Conservation (phyloP, 2,329 filamentous ascomycete genomes). For the Calycina herbarum region DNA sequence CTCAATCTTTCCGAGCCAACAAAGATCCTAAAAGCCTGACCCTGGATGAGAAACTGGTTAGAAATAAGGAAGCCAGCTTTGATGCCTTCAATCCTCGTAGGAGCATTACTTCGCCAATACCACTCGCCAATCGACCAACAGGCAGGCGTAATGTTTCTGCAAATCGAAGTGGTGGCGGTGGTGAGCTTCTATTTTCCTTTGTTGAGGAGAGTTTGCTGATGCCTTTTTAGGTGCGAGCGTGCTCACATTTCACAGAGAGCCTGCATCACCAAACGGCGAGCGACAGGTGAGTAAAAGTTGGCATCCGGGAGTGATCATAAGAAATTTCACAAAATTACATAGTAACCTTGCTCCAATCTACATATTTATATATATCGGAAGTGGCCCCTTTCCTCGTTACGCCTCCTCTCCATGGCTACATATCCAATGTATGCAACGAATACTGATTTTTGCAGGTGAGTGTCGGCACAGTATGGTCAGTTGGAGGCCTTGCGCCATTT, state of each 20-base stretch:
- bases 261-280: conserved; percentile 28
- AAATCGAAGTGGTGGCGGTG: conserved; percentile 32
- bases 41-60: conserved; percentile 46
- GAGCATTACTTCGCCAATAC: conserved; percentile 31
- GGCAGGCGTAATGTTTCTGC: conserved; percentile 26
- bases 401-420: not conserved
- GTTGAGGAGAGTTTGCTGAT: conserved; percentile 13
- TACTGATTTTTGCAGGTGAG: conserved; percentile 51
- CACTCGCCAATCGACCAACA: conserved; percentile 19
- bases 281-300: conserved; percentile 32
- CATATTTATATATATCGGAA: not conserved
- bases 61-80: conserved; percentile 43
- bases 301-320: not conserved
- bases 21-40: conserved; percentile 49
- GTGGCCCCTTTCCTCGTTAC: not conserved
- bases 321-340: not conserved
- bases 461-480: conserved; percentile 71
- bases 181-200: conserved; percentile 13
- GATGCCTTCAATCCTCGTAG: conserved; percentile 54
- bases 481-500: conserved; percentile 67
- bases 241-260: conserved; percentile 35
- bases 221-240: conserved; percentile 31
- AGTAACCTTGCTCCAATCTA: not conserved
- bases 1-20: conserved; percentile 51
- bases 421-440: not conserved